These are phyloP conservation scores for Russula emetica DNA, from an alignment of 768 basidiomycete species.

Conservation along the genomic window DNA sequence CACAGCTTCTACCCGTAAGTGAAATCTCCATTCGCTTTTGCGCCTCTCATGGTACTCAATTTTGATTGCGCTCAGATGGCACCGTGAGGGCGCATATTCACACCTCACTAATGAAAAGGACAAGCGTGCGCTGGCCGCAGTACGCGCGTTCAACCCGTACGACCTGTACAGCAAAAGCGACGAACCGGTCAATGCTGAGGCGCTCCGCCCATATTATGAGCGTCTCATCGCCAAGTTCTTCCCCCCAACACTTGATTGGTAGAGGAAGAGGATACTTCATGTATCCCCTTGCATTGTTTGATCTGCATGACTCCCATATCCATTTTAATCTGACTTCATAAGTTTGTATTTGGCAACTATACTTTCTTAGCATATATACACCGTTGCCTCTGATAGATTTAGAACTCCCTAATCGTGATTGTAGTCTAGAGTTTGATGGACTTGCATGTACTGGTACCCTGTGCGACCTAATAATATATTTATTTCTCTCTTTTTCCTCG, in stretches of 20 bases:
- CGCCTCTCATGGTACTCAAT: not conserved
- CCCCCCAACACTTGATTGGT: constrained; percentile 80
- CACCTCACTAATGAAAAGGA: constrained; percentile 78
- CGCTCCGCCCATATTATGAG: constrained; percentile 80
- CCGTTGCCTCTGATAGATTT: constrained; percentile 7
- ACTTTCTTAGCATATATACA: constrained; percentile 12
- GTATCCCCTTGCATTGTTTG: constrained; percentile 18
- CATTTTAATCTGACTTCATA: constrained; percentile 14
- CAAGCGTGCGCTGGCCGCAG: constrained; percentile 58
- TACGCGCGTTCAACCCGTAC: constrained; percentile 88
- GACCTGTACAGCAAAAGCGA: constrained; percentile 92
- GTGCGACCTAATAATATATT: constrained; percentile 1
- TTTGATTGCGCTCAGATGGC: constrained; percentile 52
- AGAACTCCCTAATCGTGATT: constrained; percentile 8
- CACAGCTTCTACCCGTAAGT: constrained; percentile 88
- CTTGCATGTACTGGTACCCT: constrained; percentile 1
- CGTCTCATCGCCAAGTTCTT: constrained; percentile 81
- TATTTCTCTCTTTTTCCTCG: not conserved
- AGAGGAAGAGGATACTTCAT: constrained; percentile 17
- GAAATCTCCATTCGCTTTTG: not conserved
- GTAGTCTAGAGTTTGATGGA: constrained; percentile 1
- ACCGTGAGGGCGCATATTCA: constrained; percentile 79
- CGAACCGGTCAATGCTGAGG: constrained; percentile 53
- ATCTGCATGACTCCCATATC: constrained; percentile 5
- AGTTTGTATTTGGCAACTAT: not conserved